Evolutionary conservation across 2,329 filamentous ascomycete species (phyloP).

Genomic region (Lachnellula suecica): DNA sequence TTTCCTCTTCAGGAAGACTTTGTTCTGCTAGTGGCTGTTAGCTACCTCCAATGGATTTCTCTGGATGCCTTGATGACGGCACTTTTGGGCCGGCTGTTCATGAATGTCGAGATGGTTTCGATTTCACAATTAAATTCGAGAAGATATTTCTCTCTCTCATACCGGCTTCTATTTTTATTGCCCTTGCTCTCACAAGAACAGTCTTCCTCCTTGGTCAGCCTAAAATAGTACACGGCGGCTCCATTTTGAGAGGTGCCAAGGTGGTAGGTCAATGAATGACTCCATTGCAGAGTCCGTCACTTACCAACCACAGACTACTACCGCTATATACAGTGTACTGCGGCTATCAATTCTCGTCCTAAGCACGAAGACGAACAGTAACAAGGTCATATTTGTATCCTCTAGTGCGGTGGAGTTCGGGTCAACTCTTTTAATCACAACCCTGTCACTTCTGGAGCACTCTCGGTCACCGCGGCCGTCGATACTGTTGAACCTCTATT

Average conservation of each 20-base stretch:
- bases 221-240: neutral
- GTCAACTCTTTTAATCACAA: neutral
- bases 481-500: slow-evolving; percentile 9
- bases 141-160: slow-evolving; percentile 11
- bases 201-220: neutral
- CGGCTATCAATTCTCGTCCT: slow-evolving; percentile 4
- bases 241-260: neutral
- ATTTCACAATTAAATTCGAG: slow-evolving; percentile 20
- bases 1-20: too few relatives aligned
- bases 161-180: slow-evolving; percentile 8
- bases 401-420: neutral
- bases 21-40: too few relatives aligned
- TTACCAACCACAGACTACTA: neutral
- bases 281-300: too few relatives aligned
- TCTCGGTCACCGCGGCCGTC: slow-evolving; percentile 12
- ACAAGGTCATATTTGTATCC: neutral
- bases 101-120: slow-evolving; percentile 16
- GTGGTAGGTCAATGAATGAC: neutral
- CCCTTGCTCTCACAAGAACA: neutral
- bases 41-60: slow-evolving; percentile 5
- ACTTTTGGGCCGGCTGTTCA: slow-evolving; percentile 13
- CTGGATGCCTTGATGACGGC: neutral
- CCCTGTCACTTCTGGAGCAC: slow-evolving; percentile 14
- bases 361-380: slow-evolving; percentile 18
- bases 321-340: neutral